Conservation (phyloP, 345 rosid genomes). For the Durio zibethinus region DNA sequence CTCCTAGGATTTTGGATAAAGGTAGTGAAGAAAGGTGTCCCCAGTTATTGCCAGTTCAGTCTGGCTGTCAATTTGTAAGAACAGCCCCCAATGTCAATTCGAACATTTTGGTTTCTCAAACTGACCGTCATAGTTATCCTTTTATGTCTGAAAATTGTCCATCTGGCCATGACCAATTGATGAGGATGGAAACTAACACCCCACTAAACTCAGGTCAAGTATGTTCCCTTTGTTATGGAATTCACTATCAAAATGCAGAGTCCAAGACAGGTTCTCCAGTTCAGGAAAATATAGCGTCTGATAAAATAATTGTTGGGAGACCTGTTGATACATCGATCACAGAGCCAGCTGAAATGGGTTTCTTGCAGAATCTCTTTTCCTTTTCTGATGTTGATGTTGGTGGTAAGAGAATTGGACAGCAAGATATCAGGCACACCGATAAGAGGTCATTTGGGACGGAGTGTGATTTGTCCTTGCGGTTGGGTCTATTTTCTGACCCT, state of each 20-base stretch:
- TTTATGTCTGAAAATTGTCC: slow-evolving; percentile 35
- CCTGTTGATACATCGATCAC: slow-evolving; percentile 52
- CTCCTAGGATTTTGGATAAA: slow-evolving; percentile 33
- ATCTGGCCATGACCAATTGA: slow-evolving; percentile 29
- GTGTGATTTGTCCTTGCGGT: slow-evolving; percentile 82
- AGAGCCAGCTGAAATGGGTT: slow-evolving; percentile 33
- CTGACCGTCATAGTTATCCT: slow-evolving; percentile 32
- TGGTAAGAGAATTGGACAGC: slow-evolving; percentile 23
- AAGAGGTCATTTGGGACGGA: slow-evolving; percentile 37
- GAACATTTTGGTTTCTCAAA: slow-evolving; percentile 24
- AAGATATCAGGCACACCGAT: slow-evolving; percentile 21
- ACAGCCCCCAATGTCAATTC: slow-evolving; percentile 20
- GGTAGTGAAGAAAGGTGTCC: slow-evolving; percentile 34
- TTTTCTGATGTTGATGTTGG: slow-evolving; percentile 27
- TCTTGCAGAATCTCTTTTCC: slow-evolving; percentile 29
- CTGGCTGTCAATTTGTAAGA: slow-evolving; percentile 34
- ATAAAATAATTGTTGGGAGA: slow-evolving; percentile 59
- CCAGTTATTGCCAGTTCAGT: slow-evolving; percentile 25
- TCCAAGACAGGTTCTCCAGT: slow-evolving; percentile 32
- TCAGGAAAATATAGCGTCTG: slow-evolving; percentile 30
- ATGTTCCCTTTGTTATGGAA: slow-evolving; percentile 71
- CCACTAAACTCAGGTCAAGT: slow-evolving; percentile 45
- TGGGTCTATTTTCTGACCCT: slow-evolving; percentile 57
- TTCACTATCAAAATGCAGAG: slow-evolving; percentile 37
- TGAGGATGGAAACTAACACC: slow-evolving; percentile 34